These are phyloP conservation scores for Arbutus unedo DNA, from an alignment of 148 eudicot species.

Conservation along the genomic window DNA sequence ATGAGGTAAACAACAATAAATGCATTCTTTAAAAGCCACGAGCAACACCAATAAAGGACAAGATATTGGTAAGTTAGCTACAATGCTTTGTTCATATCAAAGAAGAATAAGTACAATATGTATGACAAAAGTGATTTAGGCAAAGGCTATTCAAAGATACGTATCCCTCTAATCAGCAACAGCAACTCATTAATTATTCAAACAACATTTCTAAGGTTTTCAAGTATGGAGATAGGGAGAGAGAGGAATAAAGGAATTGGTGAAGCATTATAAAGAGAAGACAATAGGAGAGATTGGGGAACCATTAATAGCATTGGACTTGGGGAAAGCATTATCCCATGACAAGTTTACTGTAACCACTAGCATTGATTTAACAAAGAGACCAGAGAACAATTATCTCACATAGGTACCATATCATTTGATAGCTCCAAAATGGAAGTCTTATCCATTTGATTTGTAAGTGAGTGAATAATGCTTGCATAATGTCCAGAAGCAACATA, in stretches of 20 bases:
- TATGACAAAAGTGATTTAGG: background rate
- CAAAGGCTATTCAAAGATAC: background rate
- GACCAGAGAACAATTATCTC: conserved; percentile 13
- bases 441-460: conserved; percentile 30
- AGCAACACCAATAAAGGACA: background rate
- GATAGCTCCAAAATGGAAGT: conserved; percentile 74
- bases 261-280: background rate
- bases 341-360: background rate
- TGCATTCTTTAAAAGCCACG: background rate
- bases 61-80: background rate
- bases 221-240: background rate
- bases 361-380: background rate
- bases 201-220: background rate
- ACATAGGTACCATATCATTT: conserved; percentile 62
- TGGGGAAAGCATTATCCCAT: background rate
- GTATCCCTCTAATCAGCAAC: background rate
- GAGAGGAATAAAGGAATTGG: background rate
- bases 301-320: background rate
- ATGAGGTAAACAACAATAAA: background rate
- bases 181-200: background rate
- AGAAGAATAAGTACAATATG: background rate
- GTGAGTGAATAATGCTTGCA: conserved; percentile 72
- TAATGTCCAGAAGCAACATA: conserved; percentile 96
- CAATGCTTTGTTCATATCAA: background rate
- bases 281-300: background rate